Base-by-base conservation (phyloP, 139 green algal genomes). In the Chlamydomonas schloesseri region DNA sequence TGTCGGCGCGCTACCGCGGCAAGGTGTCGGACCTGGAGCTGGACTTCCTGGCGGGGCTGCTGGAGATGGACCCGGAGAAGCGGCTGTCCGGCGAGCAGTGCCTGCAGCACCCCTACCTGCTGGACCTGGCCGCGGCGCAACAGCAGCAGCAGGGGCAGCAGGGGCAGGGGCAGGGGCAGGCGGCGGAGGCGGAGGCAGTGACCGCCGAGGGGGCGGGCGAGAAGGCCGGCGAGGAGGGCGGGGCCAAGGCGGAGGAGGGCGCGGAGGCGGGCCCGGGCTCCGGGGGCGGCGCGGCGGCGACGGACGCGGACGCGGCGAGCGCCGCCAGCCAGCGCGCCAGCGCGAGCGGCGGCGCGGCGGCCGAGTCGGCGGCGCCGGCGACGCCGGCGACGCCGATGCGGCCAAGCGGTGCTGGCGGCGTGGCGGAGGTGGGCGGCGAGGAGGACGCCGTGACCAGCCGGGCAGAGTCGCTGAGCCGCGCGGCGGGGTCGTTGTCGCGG, bases 71-170 rank as follows among this genome's bases (percentile, higher is more conserved):
- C 81, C 93, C 93, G 5, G 58, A 72, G 0, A 86, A 90, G 73
- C 88, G 94, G 8, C 57, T 93, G 18, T 93, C 79, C 13, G 92
- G 89, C 17, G 68, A 85, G 36, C 65, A 91, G 46, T 92, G 85
- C 71, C 87, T 95, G 46, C 37, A 70, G 29, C 94, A 97, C 81
- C 91, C 93, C 23, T 97, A 96, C 88, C 93, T 97, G 26, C 84
- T 87, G 33, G 85, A 81, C 21, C 81, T 95, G 28, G 62, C 68
- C 0, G 50, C 50, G 24, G 80, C 80, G 0, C n/a, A n/a, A n/a
- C n/a, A n/a, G n/a, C n/a, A n/a, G n/a, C n/a, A n/a, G n/a, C n/a
- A n/a, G n/a, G 64, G 42, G 29, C 68, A 67, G 10, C 21, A 33
- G 29, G 42, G 6, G 42, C 42, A 50, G 42, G 42, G 6, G 42